A percentile compares a stretch with the other conserved stretches of the same genome.
These are phyloP conservation scores for Tephrocybe sp. DNA, from an alignment of 768 basidiomycete species.

Conservation along the genomic window DNA sequence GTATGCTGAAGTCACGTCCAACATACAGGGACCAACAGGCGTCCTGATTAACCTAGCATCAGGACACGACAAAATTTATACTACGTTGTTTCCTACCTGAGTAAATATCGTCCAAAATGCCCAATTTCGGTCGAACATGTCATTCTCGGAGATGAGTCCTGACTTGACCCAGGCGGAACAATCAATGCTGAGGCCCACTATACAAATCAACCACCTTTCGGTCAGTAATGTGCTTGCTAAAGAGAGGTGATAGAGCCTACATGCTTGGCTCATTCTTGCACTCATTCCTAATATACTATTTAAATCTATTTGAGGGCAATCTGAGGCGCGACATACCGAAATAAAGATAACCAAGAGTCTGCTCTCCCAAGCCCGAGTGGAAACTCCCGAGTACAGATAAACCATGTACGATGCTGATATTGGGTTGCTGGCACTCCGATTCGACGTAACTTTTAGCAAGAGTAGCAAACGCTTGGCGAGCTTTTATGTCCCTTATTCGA, in stretches of 20 bases:
- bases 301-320: slow-evolving; percentile 5
- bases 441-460: slow-evolving; percentile 46
- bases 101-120: slow-evolving; percentile 57
- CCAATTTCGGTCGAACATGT: slow-evolving; percentile 59
- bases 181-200: slow-evolving; percentile 57
- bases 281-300: slow-evolving; percentile 44
- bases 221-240: not conserved
- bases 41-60: slow-evolving; percentile 32
- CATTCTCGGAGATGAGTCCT: slow-evolving; percentile 48
- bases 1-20: slow-evolving; percentile 56
- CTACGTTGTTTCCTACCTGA: slow-evolving; percentile 32
- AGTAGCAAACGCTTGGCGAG: slow-evolving; percentile 39
- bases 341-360: slow-evolving; percentile 45
- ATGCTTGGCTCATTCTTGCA: slow-evolving; percentile 55
- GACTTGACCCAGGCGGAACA: slow-evolving; percentile 55
- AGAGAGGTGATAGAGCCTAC: slow-evolving; percentile 36
- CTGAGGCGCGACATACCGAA: slow-evolving; percentile 32
- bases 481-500: slow-evolving; percentile 37
- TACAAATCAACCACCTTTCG: not conserved
- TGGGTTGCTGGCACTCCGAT: slow-evolving; percentile 42
- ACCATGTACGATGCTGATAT: slow-evolving; percentile 43
- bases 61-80: not conserved
- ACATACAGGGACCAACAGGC: slow-evolving; percentile 66
- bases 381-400: slow-evolving; percentile 42
- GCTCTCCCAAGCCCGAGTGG: slow-evolving; percentile 45